These are phyloP conservation scores for Coffea humblotiana DNA, from an alignment of 305 asterid genomes.

Conservation along the genomic window DNA sequence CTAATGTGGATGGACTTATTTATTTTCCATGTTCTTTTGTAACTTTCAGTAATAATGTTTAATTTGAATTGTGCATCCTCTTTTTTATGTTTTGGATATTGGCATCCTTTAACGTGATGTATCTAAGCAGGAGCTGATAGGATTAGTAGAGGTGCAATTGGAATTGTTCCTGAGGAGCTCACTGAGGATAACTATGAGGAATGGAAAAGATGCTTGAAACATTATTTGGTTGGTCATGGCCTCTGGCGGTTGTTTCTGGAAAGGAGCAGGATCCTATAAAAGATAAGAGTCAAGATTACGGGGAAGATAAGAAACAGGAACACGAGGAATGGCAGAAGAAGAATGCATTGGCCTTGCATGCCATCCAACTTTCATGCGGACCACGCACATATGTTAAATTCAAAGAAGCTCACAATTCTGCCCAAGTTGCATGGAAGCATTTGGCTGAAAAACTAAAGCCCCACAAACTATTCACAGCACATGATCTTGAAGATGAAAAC, in stretches of 20 bases:
- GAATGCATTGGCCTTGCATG: constrained; percentile 38
- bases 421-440: constrained; percentile 33
- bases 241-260: constrained; percentile 48
- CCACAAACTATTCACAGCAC: background rate
- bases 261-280: constrained; percentile 25
- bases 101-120: background rate
- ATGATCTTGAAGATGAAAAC: background rate
- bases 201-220: constrained; percentile 40
- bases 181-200: constrained; percentile 39
- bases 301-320: background rate
- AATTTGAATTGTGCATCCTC: no score
- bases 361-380: constrained; percentile 37
- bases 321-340: constrained; percentile 40
- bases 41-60: no score
- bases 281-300: background rate
- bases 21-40: no score
- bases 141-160: constrained; percentile 9
- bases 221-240: constrained; percentile 36
- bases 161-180: constrained; percentile 32
- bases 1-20: no score
- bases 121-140: background rate
- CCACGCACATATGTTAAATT: constrained; percentile 27
- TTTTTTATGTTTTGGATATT: no score
- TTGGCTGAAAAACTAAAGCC: constrained; percentile 27
- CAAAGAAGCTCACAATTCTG: constrained; percentile 24